Percentiles rank a stretch among this genome's conserved stretches.
phyloP scores from a whole-genome alignment of 768 basidiomycete species.

The Rhodotorula babjevae region DNA sequence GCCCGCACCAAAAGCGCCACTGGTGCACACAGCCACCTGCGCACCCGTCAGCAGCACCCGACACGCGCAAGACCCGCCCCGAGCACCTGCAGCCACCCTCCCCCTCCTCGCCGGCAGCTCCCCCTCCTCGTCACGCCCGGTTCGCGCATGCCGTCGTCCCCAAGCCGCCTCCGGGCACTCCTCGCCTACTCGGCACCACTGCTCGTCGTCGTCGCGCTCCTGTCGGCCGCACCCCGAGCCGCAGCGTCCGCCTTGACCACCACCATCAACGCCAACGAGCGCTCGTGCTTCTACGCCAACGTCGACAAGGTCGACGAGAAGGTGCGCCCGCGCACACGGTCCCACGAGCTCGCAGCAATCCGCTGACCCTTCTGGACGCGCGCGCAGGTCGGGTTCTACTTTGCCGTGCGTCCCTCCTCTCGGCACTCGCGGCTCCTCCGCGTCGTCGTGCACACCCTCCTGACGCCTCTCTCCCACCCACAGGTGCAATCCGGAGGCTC shows the following conservation, averaged over 20 bases:
- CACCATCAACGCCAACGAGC: constrained; percentile 46
- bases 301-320: constrained; percentile 94
- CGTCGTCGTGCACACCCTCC: too few relatives aligned
- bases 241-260: constrained; percentile 64
- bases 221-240: neutral
- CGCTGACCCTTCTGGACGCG: neutral
- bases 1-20: neutral
- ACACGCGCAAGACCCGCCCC: neutral
- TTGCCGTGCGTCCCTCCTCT: constrained; percentile 64
- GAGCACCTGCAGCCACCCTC: too few relatives aligned
- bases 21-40: neutral
- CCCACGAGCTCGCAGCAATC: too few relatives aligned
- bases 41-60: neutral
- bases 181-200: neutral
- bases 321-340: constrained; percentile 50
- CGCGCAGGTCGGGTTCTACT: constrained; percentile 72
- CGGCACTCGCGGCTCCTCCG: neutral
- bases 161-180: neutral
- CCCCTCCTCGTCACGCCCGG: neutral
- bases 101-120: neutral
- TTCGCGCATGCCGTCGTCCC: neutral
- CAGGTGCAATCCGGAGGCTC: constrained; percentile 95
- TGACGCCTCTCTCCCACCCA: neutral
- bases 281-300: constrained; percentile 83
- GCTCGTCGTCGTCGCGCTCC: neutral